phyloP scores from a whole-genome alignment of 768 basidiomycete genomes.

The Solioccasus polychromus region DNA sequence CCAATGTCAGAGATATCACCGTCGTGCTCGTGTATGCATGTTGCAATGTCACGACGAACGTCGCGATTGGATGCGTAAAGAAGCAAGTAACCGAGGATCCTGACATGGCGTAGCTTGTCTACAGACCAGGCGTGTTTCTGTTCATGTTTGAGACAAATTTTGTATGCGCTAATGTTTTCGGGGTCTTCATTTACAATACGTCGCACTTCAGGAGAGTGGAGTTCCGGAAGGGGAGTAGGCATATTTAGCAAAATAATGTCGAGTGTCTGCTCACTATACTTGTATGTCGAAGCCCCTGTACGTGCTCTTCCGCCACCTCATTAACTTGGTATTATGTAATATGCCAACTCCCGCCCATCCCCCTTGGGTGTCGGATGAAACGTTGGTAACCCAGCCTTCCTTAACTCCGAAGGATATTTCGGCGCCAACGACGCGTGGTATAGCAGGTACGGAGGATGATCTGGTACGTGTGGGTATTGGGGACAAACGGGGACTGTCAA shows the following conservation, averaged over 20 bases:
- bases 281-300: too few species aligned
- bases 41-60: slow-evolving; percentile 2
- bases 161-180: background rate
- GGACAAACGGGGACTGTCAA: slow-evolving; percentile 24
- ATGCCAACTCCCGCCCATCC: too few species aligned
- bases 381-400: slow-evolving; percentile 63
- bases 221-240: background rate
- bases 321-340: too few species aligned
- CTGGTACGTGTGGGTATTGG: slow-evolving; percentile 39
- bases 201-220: background rate
- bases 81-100: slow-evolving; percentile 8
- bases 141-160: slow-evolving; percentile 2
- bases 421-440: slow-evolving; percentile 70
- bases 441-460: slow-evolving; percentile 33
- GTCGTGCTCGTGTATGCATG: slow-evolving; percentile 1
- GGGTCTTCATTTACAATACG: background rate
- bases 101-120: background rate
- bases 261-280: too few species aligned
- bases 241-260: too few species aligned
- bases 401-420: slow-evolving; percentile 55
- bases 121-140: background rate
- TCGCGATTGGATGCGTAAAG: background rate
- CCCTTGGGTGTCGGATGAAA: slow-evolving; percentile 48
- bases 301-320: too few species aligned
- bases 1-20: background rate